Percentiles rank a stretch among this genome's conserved stretches.
These are phyloP conservation scores for Pythium volutum DNA, from an alignment of 352 stramenopile species.

Conservation along the genomic window DNA sequence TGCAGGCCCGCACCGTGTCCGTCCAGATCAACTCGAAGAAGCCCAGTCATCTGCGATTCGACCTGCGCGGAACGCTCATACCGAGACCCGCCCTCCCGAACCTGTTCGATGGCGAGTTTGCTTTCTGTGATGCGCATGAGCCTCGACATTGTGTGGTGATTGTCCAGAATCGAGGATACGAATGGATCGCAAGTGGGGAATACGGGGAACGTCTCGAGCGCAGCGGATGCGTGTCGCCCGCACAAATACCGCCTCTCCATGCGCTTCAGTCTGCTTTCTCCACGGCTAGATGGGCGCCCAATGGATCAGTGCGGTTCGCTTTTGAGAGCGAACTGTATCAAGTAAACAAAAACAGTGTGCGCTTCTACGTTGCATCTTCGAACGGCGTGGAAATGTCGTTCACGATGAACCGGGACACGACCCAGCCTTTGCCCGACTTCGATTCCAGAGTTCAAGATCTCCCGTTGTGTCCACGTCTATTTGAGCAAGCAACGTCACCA, in stretches of 20 bases:
- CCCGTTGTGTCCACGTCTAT: neutral
- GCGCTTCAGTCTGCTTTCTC: neutral
- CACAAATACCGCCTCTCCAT: conserved; percentile 7
- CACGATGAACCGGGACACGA: neutral
- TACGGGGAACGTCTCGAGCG: conserved; percentile 1
- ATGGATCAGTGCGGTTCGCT: neutral
- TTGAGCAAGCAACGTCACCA: neutral
- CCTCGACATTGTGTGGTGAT: conserved; percentile 1
- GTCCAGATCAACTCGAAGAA: neutral
- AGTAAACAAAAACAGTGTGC: neutral
- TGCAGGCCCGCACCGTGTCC: neutral
- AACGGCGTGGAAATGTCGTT: conserved; percentile 1
- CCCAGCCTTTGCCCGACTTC: neutral
- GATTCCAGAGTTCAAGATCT: neutral
- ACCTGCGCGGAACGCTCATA: conserved; percentile 5
- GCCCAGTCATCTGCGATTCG: neutral
- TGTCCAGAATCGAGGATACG: conserved; percentile 9
- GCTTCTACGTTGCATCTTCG: neutral
- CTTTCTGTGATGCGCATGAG: neutral
- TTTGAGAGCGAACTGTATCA: neutral
- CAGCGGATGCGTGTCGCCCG: conserved; percentile 4
- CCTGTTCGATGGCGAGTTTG: conserved; percentile 17
- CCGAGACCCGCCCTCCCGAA: conserved; percentile 1
- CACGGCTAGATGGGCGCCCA: neutral
- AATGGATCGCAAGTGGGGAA: conserved; percentile 8